Evolutionary conservation across 306 rosid genomes (phyloP).

Genomic region (Dryas octopetala): DNA sequence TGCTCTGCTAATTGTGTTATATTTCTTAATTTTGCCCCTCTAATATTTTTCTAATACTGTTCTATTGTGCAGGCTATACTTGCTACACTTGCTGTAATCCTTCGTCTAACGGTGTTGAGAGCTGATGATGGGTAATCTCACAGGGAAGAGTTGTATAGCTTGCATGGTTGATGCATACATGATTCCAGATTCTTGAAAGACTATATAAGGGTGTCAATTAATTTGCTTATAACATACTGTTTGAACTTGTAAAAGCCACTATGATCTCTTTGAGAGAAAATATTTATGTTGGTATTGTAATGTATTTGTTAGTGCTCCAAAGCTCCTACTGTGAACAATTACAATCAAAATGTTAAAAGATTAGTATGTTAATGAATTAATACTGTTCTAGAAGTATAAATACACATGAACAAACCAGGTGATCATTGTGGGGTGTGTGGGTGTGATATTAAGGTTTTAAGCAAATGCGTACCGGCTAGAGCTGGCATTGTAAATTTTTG

Average conservation of each 20-base stretch:
- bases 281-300: constrained; percentile 11
- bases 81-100: constrained; percentile 52
- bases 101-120: constrained; percentile 58
- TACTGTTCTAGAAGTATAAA: background rate
- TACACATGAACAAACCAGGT: background rate
- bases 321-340: background rate
- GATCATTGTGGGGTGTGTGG: background rate
- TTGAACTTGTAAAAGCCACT: constrained; percentile 2
- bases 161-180: constrained; percentile 25
- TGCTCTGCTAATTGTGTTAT: background rate
- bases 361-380: background rate
- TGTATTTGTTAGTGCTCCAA: background rate
- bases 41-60: background rate
- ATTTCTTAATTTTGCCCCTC: background rate
- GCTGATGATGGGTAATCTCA: constrained; percentile 48
- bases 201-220: background rate
- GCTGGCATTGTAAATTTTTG: no score
- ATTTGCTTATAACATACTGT: background rate
- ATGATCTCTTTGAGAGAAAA: background rate
- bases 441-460: background rate
- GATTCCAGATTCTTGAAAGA: constrained; percentile 20
- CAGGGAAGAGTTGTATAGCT: constrained; percentile 41
- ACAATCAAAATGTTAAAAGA: background rate
- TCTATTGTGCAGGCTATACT: constrained; percentile 65
- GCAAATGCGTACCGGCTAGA: no score